Base-by-base conservation (phyloP, 441 rosid species). In the Aleurites moluccanus region DNA sequence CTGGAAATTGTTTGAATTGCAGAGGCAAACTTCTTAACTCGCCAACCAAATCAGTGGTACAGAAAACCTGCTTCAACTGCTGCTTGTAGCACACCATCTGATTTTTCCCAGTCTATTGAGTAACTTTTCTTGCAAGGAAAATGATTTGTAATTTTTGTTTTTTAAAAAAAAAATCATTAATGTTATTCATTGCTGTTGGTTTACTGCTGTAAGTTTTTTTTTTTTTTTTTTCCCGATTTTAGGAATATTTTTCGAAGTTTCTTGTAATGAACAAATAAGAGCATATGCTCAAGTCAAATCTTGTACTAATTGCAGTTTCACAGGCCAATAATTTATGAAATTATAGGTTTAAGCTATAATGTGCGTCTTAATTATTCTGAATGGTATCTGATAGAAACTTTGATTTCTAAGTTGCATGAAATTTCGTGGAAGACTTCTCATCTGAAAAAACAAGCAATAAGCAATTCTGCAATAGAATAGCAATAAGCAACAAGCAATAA, bases 1-100 rank as follows among this genome's bases (percentile, higher is more conserved):
- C 38, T 60, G 25, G 10, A 47, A 67, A 47, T 68, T 72, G n/a
- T 76, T 11, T 44, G 52, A 55, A 14, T 73, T 83, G 86, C 95
- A 93, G 99, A 91, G 78, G 98, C 99, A 14, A 87, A 84, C 73
- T 95, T 93, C 81, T 78, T 95, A 76, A 87, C 87, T 18, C 94
- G 98, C 1, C 91, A 90, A 72, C 83, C 83, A 45, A 85, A 88
- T 77, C 83, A 93, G 66, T 95, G 98, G 99, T 95, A 90, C 83
- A 83, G 56, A 77, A 88, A 95, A 82, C 87, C 91, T n/a, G 80
- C 86, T 79, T 92, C 92, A 23, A 67, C 82, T n/a, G 72, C 78
- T 69, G 84, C 80, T 45, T 65, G 75, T 11, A 73, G 74, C 52
- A 52, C 89, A 27, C 64, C 78, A 30, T 35, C 88, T 0, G 88